Base-by-base conservation (phyloP, 306 rosid genomes). In the Acacia acuminata region DNA sequence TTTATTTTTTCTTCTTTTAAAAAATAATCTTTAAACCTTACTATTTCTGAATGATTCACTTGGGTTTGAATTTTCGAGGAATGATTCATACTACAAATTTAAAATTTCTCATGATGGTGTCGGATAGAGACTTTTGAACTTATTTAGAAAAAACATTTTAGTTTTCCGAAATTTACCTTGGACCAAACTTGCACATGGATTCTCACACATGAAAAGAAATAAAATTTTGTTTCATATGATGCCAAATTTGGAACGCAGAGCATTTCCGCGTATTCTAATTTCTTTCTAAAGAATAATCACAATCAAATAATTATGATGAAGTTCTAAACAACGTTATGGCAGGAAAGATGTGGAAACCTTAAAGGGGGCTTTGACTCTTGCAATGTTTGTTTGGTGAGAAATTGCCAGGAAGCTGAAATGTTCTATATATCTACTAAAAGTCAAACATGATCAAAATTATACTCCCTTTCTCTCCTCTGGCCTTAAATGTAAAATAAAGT, bases 371-470 rank as follows among this genome's bases (percentile, higher is more conserved):
- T 2, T 13, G 19, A 64, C 34, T 42, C 42, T 30, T 44, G 63
- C 53, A 71, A 43, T 11, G 60, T 7, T 0, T 14, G 2, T 50
- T 60, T 73, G 75, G 72, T 80, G 73, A 78, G 50, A 80, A 81
- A 67, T 24, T 22, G n/a, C 32, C 3, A 50, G 70, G 56, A 73
- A 22, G 68, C 20, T 79, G 78, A 78, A 45, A 7, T 74, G 9
- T 75, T 79, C 24, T 34, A 47, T 11, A 36, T 10, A 27, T 51
- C 75, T 64, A 69, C 40, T 3, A 22, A 65, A 87, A 71, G 86
- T 82, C 88, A 75, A 81, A 47, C 55, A 45, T 42, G 25, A 30
- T 4, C 45, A 45, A 10, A 20, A 13, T 7, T 45, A 71, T n/a
- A 16, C 2, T 30, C 27, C 27, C 27, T n/a, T n/a, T n/a, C n/a